Percentiles rank a stretch among this genome's conserved stretches.
Evolutionary conservation across 441 rosid genomes (phyloP).

Genomic region (Geranium incanum): DNA sequence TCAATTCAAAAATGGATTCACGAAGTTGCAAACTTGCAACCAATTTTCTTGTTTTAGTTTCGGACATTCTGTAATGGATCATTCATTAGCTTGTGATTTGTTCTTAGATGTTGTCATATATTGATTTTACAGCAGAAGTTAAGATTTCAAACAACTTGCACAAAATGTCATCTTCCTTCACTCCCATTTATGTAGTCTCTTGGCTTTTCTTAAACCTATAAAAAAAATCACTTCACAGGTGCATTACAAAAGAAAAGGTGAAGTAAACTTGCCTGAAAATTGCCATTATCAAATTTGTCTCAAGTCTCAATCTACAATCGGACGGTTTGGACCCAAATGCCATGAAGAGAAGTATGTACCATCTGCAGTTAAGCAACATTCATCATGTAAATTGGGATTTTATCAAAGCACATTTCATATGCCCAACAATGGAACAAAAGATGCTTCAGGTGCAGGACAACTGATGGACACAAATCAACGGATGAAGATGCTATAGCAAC

Average conservation of each 20-base stretch:
- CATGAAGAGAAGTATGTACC: not conserved
- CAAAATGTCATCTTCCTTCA: not conserved
- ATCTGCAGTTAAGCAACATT: too few species aligned
- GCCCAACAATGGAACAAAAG: not conserved
- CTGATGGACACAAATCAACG: too few species aligned
- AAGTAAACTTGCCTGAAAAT: not conserved
- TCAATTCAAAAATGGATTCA: not conserved
- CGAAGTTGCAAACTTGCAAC: conserved; percentile 33
- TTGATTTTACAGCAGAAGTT: too few species aligned
- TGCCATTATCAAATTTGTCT: not conserved
- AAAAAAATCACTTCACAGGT: too few species aligned
- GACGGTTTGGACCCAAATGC: not conserved
- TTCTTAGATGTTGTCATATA: not conserved
- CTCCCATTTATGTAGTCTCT: not conserved
- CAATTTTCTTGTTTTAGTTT: conserved; percentile 3
- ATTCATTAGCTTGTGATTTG: conserved; percentile 5
- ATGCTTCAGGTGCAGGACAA: not conserved
- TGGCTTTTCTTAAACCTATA: too few species aligned
- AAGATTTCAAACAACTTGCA: not conserved
- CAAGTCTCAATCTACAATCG: not conserved
- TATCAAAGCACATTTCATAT: not conserved
- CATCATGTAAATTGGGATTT: too few species aligned
- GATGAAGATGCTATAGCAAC: too few species aligned
- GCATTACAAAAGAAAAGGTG: not conserved
- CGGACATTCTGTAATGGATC: conserved; percentile 3